Percentiles rank a stretch among this genome's conserved stretches.
These are phyloP conservation scores for Pleurotus sapidus DNA, from an alignment of 768 basidiomycete species.

Conservation along the genomic window DNA sequence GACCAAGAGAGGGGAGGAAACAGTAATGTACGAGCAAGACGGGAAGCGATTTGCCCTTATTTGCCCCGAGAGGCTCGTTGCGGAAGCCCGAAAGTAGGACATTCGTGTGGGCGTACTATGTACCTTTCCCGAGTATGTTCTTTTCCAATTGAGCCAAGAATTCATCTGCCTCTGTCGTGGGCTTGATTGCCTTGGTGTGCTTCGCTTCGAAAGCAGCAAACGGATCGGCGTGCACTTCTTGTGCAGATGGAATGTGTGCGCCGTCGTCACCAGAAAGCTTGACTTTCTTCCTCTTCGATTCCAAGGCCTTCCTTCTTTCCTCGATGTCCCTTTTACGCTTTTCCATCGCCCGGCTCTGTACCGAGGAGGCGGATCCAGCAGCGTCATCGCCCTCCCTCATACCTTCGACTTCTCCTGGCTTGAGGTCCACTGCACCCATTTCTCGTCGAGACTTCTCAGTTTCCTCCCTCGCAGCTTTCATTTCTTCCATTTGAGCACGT, in stretches of 20 bases:
- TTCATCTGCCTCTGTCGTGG: constrained; percentile 47
- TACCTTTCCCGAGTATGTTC: constrained; percentile 44
- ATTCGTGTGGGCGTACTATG: constrained; percentile 3
- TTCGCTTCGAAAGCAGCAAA: constrained; percentile 48
- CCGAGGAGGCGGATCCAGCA: constrained; percentile 13
- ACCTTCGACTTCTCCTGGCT: constrained; percentile 75
- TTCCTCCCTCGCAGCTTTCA: constrained; percentile 64
- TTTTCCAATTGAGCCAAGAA: constrained; percentile 67
- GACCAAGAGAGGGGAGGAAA: constrained; percentile 31
- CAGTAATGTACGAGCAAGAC: constrained; percentile 42
- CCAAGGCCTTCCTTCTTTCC: constrained; percentile 57
- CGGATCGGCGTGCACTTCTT: constrained; percentile 31
- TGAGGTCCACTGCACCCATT: constrained; percentile 55
- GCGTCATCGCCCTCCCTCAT: constrained; percentile 45
- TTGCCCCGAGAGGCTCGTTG: constrained; percentile 47
- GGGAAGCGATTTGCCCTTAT: constrained; percentile 37
- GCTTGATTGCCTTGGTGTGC: constrained; percentile 20
- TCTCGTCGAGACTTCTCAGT: constrained; percentile 65
- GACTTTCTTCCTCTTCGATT: constrained; percentile 66
- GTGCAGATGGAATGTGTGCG: background rate
- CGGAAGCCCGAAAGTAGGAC: constrained; percentile 25
- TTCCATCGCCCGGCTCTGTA: constrained; percentile 58
- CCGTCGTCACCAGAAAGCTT: constrained; percentile 15
- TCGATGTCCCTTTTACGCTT: constrained; percentile 76
- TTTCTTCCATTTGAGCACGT: constrained; percentile 77